Evolutionary conservation across 768 basidiomycete species (phyloP), one percentile per base, ranked within the genome.

Genomic region (Boletus patriciae): DNA sequence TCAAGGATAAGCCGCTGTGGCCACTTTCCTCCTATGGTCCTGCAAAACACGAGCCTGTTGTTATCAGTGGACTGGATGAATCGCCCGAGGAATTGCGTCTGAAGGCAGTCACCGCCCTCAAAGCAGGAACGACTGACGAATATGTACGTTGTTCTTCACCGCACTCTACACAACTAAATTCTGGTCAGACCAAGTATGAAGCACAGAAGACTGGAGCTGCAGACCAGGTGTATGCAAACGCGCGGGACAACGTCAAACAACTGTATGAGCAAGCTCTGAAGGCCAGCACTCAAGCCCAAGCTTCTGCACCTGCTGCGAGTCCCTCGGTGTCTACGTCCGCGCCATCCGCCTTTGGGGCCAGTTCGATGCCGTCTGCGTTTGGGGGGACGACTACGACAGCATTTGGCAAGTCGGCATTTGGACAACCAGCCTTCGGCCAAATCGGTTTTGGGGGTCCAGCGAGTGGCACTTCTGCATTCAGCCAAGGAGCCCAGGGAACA

Each of bases 1-100:
- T 69, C 21, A 76, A 73, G 21, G 92, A 94, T 16, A 87, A 84
- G 65, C 94, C 93, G 0, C 43, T 79, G 13, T 97, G 90, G 87
- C 87, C 88, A 15, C 74, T 95, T 0, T 86, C 90, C 0, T 87
- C 83, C 0, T 95, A 90, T 67, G 92, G 80, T 0, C 83, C 90
- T 21, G 82, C 84, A 4, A 96, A 94, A 67, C 65, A 80, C 57
- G 91, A 93, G 60, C 84, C 84, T 0, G 82, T 76, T 21, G 61
- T 95, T 6, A 69, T 97, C 18, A 53, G 73, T 10, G 85, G 83
- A 3, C 70, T 88, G 33, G 93, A 97, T 60, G 77, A 87, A 58
- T 88, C 86, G 0, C 81, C 82, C 0, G 94, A 95, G 64, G 94
- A 97, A 70, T 72, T 95, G 44, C 79, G 90, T 43, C 74, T 87